Evolutionary conservation across 352 stramenopile genomes (phyloP).

Genomic region (Detonula confervacea): DNA sequence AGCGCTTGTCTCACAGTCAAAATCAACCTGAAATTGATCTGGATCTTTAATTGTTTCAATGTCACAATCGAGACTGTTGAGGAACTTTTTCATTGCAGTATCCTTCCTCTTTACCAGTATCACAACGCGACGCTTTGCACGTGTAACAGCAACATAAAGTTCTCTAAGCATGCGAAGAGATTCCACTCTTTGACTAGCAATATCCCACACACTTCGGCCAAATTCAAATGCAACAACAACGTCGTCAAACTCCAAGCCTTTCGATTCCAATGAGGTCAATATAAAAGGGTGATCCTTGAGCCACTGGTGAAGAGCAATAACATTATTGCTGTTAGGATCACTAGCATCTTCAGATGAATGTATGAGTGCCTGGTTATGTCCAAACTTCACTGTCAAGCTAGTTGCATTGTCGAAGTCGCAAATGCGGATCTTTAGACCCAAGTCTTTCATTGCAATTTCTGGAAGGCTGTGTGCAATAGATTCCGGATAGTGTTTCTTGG

Average conservation of each 20-base stretch:
- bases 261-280: slow-evolving; percentile 44
- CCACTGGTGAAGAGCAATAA: slow-evolving; percentile 32
- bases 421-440: slow-evolving; percentile 42
- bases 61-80: slow-evolving; percentile 37
- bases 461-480: slow-evolving; percentile 39
- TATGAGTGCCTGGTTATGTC: slow-evolving; percentile 46
- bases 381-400: slow-evolving; percentile 41
- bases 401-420: slow-evolving; percentile 29
- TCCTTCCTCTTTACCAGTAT: slow-evolving; percentile 38
- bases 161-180: slow-evolving; percentile 53
- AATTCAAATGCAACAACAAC: slow-evolving; percentile 49
- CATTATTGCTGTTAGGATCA: slow-evolving; percentile 28
- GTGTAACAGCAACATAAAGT: slow-evolving; percentile 51
- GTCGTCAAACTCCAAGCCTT: slow-evolving; percentile 61
- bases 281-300: slow-evolving; percentile 52
- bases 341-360: slow-evolving; percentile 31
- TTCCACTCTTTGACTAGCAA: slow-evolving; percentile 17
- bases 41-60: slow-evolving; percentile 30
- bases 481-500: slow-evolving; percentile 36
- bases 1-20: slow-evolving; percentile 39
- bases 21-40: slow-evolving; percentile 38
- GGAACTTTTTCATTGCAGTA: slow-evolving; percentile 41
- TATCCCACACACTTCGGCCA: slow-evolving; percentile 36
- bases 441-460: slow-evolving; percentile 51
- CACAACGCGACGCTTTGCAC: slow-evolving; percentile 45